phyloP scores from a whole-genome alignment of 306 rosid species.

The Pterocarpus santalinus region DNA sequence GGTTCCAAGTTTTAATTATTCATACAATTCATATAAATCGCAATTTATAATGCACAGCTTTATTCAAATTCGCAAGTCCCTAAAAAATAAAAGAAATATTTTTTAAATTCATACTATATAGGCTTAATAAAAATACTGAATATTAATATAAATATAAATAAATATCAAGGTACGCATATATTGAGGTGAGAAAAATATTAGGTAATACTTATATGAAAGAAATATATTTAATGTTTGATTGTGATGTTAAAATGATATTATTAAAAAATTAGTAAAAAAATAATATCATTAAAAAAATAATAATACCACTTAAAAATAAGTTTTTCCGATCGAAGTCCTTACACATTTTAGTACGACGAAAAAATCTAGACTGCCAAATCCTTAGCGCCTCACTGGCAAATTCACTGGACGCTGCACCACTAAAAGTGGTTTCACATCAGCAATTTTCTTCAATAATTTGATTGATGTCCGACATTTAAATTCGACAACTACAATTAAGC shows the following conservation, averaged over 20 bases:
- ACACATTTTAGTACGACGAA: background rate
- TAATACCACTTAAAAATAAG: background rate
- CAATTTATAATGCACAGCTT: background rate
- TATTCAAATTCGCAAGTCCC: background rate
- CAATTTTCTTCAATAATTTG: slow-evolving; percentile 29
- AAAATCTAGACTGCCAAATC: background rate
- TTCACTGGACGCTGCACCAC: slow-evolving; percentile 1
- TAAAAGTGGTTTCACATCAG: slow-evolving; percentile 40
- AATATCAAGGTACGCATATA: no score
- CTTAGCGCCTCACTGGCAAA: background rate
- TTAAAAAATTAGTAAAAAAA: no score
- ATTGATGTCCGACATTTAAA: slow-evolving; percentile 15
- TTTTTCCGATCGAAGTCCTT: background rate
- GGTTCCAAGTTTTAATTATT: no score
- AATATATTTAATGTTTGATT: no score
- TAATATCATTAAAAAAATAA: no score
- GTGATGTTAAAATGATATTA: no score
- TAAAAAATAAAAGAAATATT: background rate
- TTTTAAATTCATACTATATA: no score
- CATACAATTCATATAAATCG: no score
- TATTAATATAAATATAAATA: no score
- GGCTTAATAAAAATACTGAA: no score
- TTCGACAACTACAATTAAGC: background rate
- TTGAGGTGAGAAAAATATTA: no score
- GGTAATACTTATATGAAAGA: no score